Evolutionary conservation across 2,329 filamentous ascomycete genomes (phyloP), one percentile per base, ranked within the genome.

Genomic region (Dactylellina leptospora): DNA sequence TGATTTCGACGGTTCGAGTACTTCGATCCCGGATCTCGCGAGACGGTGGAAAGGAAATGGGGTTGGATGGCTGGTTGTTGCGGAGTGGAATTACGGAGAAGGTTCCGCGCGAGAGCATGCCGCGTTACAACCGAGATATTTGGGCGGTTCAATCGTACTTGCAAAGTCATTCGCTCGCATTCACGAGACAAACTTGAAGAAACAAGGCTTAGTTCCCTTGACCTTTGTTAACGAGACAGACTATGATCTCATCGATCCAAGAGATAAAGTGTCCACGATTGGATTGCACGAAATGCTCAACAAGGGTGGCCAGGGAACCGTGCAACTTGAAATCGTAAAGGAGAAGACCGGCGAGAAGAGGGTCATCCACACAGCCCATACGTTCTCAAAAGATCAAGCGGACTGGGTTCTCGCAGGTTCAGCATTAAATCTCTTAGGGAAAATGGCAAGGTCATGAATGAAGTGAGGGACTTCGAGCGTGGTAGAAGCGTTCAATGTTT

Each of bases 11-110:
- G 92, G 92, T 77, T 85, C 84, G 69, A 83, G 83, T 77, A 85
- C 87, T 77, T 89, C 90, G 28, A 97, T 97, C 78, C 93, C 93
- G 2, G 92, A 95, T 74, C 87, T 99, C 10, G 95, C 89, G 0
- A 87, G 87, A 79, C 85, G 86, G 75, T 99, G 93, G 93, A 92
- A 92, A 79, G 83, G 85, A 20, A 83, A 87, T 75, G 86, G 86
- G 6, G 86, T 87, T 76, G 86, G 90, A 74, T 99, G 95, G 95
- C 86, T 97, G 64, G 92, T 97, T 10, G 91, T 99, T 25, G 95
- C 93, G 16, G 95, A 99, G 83, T 92, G 96, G 82, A 99, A 99
- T 85, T 96, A 96, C 82, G 92, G 93, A 75, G 92, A 96, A 80
- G 92, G 92, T 16, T 92, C 89, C 55, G 92, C 92, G 1, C 86